Conservation (phyloP, 352 stramenopile genomes). For the Phytophthora cryptogea region DNA sequence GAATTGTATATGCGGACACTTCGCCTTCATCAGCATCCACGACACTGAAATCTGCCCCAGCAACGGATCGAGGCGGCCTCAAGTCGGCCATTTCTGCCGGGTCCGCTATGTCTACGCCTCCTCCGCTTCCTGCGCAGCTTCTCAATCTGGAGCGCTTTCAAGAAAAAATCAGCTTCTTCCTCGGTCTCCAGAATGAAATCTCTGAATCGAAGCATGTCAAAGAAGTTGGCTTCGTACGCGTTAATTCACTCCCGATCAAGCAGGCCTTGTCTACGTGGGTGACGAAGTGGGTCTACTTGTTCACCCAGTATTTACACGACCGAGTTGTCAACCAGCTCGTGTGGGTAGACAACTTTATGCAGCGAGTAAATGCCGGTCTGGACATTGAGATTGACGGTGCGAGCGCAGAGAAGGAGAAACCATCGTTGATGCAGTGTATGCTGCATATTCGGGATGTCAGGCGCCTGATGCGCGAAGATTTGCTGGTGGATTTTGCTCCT, state of each 20-base stretch:
- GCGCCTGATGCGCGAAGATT: constrained; percentile 80
- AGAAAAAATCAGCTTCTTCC: constrained; percentile 90
- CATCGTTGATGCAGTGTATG: constrained; percentile 88
- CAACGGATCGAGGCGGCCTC: constrained; percentile 4
- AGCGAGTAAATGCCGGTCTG: constrained; percentile 71
- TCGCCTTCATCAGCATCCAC: constrained; percentile 19
- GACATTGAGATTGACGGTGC: constrained; percentile 59
- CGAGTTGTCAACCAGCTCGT: constrained; percentile 83
- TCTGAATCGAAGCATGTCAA: constrained; percentile 82
- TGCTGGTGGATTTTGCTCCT: constrained; percentile 73
- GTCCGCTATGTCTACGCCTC: constrained; percentile 39
- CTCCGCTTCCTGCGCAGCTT: constrained; percentile 66
- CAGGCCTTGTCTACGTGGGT: constrained; percentile 94
- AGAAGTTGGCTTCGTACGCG: constrained; percentile 92
- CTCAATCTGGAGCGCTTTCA: constrained; percentile 88
- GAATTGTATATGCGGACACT: constrained; percentile 35
- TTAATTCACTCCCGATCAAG: constrained; percentile 95
- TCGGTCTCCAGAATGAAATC: constrained; percentile 89
- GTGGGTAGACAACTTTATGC: constrained; percentile 90
- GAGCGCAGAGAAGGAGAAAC: constrained; percentile 48
- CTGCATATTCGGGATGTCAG: constrained; percentile 89
- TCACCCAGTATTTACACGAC: constrained; percentile 93
- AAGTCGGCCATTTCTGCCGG: constrained; percentile 20
- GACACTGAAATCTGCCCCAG: constrained; percentile 9
- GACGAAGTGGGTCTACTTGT: constrained; percentile 95